phyloP scores from a whole-genome alignment of 2,329 filamentous ascomycete genomes.

The Talaromyces sp. region DNA sequence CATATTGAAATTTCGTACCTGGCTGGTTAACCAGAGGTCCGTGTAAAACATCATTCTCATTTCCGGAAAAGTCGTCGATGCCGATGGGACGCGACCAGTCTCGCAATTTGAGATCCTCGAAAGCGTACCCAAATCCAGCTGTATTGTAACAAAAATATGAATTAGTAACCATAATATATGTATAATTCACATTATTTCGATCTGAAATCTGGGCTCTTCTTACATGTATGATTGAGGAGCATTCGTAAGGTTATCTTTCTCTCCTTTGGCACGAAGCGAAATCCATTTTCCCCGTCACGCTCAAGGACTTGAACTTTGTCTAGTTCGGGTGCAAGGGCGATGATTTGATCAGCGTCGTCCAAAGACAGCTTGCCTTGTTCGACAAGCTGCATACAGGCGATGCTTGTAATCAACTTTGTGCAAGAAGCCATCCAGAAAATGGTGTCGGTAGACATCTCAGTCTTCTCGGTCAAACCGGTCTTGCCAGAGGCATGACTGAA shows the following conservation, averaged over 20 bases:
- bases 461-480: constrained; percentile 14
- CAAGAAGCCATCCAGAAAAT: constrained; percentile 55
- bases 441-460: constrained; percentile 28
- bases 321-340: constrained; percentile 50
- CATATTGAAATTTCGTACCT: constrained; percentile 35
- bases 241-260: constrained; percentile 51
- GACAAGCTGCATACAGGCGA: constrained; percentile 59
- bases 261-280: constrained; percentile 38
- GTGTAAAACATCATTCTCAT: constrained; percentile 42
- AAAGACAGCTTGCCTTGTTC: constrained; percentile 51
- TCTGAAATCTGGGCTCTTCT: constrained; percentile 18
- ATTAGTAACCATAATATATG: too few relatives aligned
- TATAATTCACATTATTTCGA: background rate
- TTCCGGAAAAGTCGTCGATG: constrained; percentile 57
- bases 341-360: constrained; percentile 50
- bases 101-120: constrained; percentile 46
- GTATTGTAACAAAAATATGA: background rate
- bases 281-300: constrained; percentile 21
- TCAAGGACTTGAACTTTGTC: constrained; percentile 45
- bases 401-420: constrained; percentile 55
- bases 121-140: constrained; percentile 46
- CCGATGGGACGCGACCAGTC: constrained; percentile 47
- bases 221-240: constrained; percentile 52
- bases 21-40: background rate
- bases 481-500: constrained; percentile 30